A percentile compares a stretch with the other conserved stretches of the same genome.
These are phyloP conservation scores for Boletus speciosus DNA, from an alignment of 768 basidiomycete genomes.

Conservation along the genomic window DNA sequence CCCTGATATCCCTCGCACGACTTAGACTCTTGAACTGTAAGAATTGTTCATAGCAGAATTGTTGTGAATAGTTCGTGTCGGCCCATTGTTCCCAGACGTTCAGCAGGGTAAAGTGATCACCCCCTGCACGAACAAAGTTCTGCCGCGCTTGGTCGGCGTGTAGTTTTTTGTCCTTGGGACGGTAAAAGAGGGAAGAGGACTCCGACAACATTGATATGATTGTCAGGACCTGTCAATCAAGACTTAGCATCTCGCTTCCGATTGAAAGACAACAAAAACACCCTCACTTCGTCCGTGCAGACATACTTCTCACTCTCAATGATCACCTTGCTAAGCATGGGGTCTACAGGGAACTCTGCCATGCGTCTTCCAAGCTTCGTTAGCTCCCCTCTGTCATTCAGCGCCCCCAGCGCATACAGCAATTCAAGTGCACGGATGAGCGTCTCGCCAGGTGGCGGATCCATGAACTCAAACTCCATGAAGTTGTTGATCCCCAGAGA, in stretches of 20 bases:
- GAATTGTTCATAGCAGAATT: conserved; percentile 95
- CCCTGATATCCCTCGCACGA: conserved; percentile 92
- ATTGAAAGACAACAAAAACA: not conserved
- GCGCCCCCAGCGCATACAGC: conserved; percentile 90
- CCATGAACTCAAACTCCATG: conserved; percentile 97
- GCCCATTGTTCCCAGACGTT: conserved; percentile 99
- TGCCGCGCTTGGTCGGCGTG: conserved; percentile 97
- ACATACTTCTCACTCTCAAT: conserved; percentile 91
- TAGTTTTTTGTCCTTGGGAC: conserved; percentile 97
- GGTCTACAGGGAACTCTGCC: conserved; percentile 99
- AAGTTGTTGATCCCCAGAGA: conserved; percentile 98
- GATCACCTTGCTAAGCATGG: conserved; percentile 94
- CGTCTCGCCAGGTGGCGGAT: conserved; percentile 96
- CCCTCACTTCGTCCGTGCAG: conserved; percentile 92
- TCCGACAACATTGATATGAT: conserved; percentile 98
- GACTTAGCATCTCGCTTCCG: not conserved
- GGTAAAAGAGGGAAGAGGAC: conserved; percentile 90
- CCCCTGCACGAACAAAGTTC: conserved; percentile 93
- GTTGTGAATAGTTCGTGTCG: conserved; percentile 94
- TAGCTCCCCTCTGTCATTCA: conserved; percentile 94
- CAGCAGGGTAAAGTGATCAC: conserved; percentile 95
- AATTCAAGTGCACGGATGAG: conserved; percentile 92
- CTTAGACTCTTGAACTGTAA: conserved; percentile 92
- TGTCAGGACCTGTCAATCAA: conserved; percentile 67
- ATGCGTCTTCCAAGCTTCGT: conserved; percentile 96